Percentiles rank a stretch among this genome's conserved stretches.
These are phyloP conservation scores for Vaccinium vitisidaea DNA, from an alignment of 148 eudicot species.

Conservation along the genomic window DNA sequence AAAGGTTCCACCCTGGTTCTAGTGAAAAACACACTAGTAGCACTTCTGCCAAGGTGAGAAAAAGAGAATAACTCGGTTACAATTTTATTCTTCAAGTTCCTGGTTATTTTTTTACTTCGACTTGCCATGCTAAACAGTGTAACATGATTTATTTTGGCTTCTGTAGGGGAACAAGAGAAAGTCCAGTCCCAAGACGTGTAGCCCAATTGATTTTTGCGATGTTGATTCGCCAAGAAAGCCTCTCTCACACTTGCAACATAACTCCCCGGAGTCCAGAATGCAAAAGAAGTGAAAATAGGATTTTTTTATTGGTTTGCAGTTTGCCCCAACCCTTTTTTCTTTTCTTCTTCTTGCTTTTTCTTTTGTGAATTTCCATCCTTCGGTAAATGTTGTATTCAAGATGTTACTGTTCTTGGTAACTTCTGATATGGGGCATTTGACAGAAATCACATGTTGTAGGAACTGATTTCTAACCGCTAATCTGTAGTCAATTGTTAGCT, in stretches of 20 bases:
- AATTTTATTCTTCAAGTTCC: background rate
- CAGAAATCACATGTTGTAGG: too few relatives aligned
- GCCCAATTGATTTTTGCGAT: slow-evolving; percentile 57
- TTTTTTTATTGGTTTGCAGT: too few relatives aligned
- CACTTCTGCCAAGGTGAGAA: slow-evolving; percentile 55
- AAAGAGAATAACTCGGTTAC: background rate
- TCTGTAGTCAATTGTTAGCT: too few relatives aligned
- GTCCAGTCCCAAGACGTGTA: slow-evolving; percentile 48
- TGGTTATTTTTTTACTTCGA: background rate
- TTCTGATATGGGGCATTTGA: too few relatives aligned
- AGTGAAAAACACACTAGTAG: too few relatives aligned
- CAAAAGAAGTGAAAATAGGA: slow-evolving; percentile 32
- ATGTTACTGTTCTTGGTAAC: too few relatives aligned
- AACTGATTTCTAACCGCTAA: too few relatives aligned
- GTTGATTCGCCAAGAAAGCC: slow-evolving; percentile 56
- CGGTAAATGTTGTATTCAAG: too few relatives aligned
- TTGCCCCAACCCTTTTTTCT: background rate
- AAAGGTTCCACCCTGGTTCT: slow-evolving; percentile 49
- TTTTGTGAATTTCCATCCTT: too few relatives aligned
- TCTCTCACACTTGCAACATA: slow-evolving; percentile 59
- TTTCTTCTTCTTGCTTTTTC: background rate
- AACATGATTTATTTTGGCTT: slow-evolving; percentile 2
- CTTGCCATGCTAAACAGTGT: background rate
- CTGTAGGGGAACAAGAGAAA: slow-evolving; percentile 69
- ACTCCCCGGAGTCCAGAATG: slow-evolving; percentile 53